Evolutionary conservation across 2,329 filamentous ascomycete species (phyloP), one percentile per base, ranked within the genome.

Genomic region (Neonectria sp.): DNA sequence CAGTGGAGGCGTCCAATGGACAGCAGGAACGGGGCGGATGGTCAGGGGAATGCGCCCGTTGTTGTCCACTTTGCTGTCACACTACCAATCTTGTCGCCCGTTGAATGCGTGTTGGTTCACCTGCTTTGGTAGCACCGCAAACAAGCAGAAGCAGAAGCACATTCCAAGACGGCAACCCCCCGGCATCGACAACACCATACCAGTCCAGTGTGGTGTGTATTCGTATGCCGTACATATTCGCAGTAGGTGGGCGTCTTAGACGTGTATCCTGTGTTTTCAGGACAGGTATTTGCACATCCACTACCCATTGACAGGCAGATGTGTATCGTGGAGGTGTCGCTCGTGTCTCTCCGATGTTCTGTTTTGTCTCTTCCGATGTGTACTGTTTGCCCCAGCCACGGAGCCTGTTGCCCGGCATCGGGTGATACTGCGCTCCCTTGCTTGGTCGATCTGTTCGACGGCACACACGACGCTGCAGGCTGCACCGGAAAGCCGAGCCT

Each of bases 1-100:
- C 65, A 69, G 35, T 58, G 53, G 53, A 66, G 67, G 67, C 67
- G 72, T 69, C 73, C 73, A 75, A 76, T 76, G 31, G 53, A 11
- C 58, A 27, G 25, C 15, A 24, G 33, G 68, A 51, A 66, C 31
- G 35, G 33, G 53, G 48, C 56, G 43, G 27, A 52, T 37, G 55
- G 21, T 17, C 55, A 48, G 64, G 58, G 70, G 63, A 71, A 73
- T 71, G 65, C 72, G 69, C 66, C 69, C 69, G 65, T 71, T 71
- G 63, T 63, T 56, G 53, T 69, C 67, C 66, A 61, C 56, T 61
- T 67, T 66, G 58, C 46, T 57, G 69, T 71, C 68, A 64, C 65
- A 65, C 69, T 68, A 69, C 69, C 68, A 73, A 73, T 69, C 68
- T 71, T 56, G 49, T 67, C 61, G 61, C 69, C 71, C 65, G 72